Conservation (phyloP, 768 basidiomycete species). For the Tylopilus balloui region DNA sequence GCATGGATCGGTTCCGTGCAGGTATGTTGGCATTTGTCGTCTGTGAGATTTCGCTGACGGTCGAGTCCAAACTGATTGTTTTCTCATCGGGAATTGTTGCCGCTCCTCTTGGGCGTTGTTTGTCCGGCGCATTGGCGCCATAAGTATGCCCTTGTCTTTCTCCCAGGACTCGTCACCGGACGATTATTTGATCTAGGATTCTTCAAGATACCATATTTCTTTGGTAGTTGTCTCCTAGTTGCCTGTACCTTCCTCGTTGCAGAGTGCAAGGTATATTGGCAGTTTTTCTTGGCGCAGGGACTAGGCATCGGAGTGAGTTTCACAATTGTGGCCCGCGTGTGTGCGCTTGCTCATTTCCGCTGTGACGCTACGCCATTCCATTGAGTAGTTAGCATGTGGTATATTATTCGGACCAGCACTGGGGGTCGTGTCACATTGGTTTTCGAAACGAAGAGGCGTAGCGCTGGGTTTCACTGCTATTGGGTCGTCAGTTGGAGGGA, state of each 20-base stretch:
- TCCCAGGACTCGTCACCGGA: conserved; percentile 60
- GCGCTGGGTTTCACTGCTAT: conserved; percentile 61
- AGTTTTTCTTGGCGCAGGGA: conserved; percentile 73
- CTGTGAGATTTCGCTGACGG: not conserved
- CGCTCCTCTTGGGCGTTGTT: too few relatives aligned
- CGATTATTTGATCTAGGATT: conserved; percentile 73
- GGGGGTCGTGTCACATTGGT: conserved; percentile 69
- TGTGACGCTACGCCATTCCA: not conserved
- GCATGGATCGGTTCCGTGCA: conserved; percentile 81
- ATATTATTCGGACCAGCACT: conserved; percentile 59
- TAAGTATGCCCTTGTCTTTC: conserved; percentile 59
- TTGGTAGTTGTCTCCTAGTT: conserved; percentile 49
- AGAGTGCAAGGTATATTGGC: conserved; percentile 72
- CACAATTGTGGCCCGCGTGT: too few relatives aligned
- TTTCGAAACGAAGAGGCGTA: conserved; percentile 50
- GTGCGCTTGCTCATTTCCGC: not conserved
- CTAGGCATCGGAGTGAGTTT: conserved; percentile 55
- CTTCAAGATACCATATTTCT: conserved; percentile 46
- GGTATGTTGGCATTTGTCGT: conserved; percentile 29
- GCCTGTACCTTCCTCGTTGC: conserved; percentile 60
- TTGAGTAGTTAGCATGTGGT: conserved; percentile 40
- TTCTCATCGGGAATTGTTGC: too few relatives aligned
- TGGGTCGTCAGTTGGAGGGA: conserved; percentile 68
- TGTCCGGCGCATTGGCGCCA: too few relatives aligned
- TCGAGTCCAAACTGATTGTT: too few relatives aligned